phyloP scores from a whole-genome alignment of 2,329 filamentous ascomycete species.

The Fusarium sp. region DNA sequence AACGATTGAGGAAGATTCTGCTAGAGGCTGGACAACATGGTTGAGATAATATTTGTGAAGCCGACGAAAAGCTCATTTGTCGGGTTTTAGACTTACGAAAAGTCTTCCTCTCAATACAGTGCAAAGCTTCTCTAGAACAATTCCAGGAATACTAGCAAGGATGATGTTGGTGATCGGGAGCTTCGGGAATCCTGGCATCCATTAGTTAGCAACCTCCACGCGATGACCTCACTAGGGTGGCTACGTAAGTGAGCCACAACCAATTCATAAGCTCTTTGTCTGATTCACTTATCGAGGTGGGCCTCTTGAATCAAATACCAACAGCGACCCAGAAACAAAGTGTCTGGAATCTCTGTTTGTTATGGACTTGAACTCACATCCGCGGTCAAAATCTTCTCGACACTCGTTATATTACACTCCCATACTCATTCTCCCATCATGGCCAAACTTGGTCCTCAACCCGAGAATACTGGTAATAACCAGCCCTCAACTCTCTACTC shows the following conservation, averaged over 20 bases:
- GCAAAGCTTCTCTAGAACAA: neutral
- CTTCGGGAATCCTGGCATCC: slow-evolving; percentile 21
- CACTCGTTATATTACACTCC: neutral
- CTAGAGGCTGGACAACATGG: slow-evolving; percentile 1
- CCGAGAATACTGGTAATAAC: slow-evolving; percentile 17
- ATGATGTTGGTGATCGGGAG: slow-evolving; percentile 28
- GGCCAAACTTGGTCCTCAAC: slow-evolving; percentile 16
- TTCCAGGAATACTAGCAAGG: slow-evolving; percentile 7
- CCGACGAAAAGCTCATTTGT: neutral
- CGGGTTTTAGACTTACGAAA: neutral
- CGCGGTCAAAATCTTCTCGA: neutral
- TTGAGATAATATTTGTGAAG: neutral
- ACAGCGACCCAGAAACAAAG: neutral
- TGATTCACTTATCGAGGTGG: slow-evolving; percentile 9
- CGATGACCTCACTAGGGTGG: slow-evolving; percentile 41
- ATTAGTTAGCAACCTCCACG: slow-evolving; percentile 10
- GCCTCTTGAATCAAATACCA: neutral
- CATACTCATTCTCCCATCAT: slow-evolving; percentile 10
- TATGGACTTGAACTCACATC: neutral
- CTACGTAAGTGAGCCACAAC: slow-evolving; percentile 39
- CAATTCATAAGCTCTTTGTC: slow-evolving; percentile 16
- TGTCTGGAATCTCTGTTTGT: neutral
- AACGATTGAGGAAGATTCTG: neutral
- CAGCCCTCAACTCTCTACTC: slow-evolving; percentile 44
- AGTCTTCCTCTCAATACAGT: neutral